These are phyloP conservation scores for Auricularia heimuer DNA, from an alignment of 768 basidiomycete genomes.

Conservation along the genomic window DNA sequence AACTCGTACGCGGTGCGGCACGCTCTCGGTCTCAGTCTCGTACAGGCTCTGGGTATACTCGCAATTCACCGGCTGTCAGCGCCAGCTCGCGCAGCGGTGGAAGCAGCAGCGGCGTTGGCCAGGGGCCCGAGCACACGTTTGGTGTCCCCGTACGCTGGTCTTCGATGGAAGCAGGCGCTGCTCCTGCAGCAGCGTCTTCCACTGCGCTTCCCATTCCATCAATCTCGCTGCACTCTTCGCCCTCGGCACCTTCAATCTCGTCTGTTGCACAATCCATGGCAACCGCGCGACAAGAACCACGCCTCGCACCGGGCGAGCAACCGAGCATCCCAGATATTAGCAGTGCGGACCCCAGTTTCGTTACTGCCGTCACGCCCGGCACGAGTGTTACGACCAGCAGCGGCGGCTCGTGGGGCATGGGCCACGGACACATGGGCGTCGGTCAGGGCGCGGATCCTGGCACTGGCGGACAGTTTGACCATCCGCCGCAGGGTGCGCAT, in stretches of 20 bases:
- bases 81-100: not conserved
- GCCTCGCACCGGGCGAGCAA: not conserved
- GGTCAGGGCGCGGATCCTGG: not conserved
- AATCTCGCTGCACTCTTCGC: not conserved
- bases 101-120: not conserved
- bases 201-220: not conserved
- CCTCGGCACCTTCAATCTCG: not conserved
- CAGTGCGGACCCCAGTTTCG: constrained; percentile 1
- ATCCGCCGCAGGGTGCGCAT: not conserved
- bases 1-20: not conserved
- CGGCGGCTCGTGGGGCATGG: not conserved
- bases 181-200: not conserved
- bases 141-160: not conserved
- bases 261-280: not conserved
- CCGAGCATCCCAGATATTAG: not conserved
- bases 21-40: constrained; percentile 1
- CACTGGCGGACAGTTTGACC: not conserved
- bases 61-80: not conserved
- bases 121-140: not conserved
- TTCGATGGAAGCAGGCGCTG: not conserved
- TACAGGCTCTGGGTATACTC: not conserved
- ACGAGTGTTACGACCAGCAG: not conserved
- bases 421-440: not conserved
- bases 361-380: not conserved
- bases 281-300: not conserved